Percentiles rank a stretch among this genome's conserved stretches.
Conservation (phyloP, 2,329 filamentous ascomycete species). For the Colletotrichum spaethianum region DNA sequence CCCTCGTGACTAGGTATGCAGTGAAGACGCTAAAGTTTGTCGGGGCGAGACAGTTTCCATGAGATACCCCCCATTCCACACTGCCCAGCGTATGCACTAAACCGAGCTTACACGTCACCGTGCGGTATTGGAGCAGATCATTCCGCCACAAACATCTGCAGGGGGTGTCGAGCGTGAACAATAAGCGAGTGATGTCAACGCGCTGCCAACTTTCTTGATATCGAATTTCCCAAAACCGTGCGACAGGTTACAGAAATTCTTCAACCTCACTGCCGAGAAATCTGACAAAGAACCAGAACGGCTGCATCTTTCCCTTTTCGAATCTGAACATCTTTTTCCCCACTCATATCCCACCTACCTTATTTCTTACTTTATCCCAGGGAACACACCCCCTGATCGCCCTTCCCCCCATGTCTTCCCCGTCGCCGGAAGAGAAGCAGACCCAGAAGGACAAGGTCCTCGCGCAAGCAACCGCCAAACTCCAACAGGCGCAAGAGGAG, state of each 20-base stretch:
- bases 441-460: conserved; percentile 31
- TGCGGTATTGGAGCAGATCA: conserved; percentile 12
- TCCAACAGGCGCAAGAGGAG: conserved; percentile 32
- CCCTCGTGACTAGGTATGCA: too few relatives aligned
- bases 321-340: neutral
- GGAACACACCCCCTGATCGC: neutral
- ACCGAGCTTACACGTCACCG: neutral
- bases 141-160: conserved; percentile 9
- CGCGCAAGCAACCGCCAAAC: conserved; percentile 32
- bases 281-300: neutral
- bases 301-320: neutral
- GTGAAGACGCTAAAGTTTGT: neutral
- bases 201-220: conserved; percentile 9
- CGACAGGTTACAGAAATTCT: neutral
- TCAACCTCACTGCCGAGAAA: neutral
- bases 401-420: conserved; percentile 11
- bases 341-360: neutral
- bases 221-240: neutral
- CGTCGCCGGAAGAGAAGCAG: conserved; percentile 29
- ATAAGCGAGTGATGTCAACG: conserved; percentile 32
- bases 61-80: neutral
- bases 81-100: neutral
- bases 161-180: neutral
- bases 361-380: neutral
- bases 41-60: neutral